A percentile compares a stretch with the other conserved stretches of the same genome.
Evolutionary conservation across 106 monocot species (phyloP).

Genomic region (Acorus calamus): DNA sequence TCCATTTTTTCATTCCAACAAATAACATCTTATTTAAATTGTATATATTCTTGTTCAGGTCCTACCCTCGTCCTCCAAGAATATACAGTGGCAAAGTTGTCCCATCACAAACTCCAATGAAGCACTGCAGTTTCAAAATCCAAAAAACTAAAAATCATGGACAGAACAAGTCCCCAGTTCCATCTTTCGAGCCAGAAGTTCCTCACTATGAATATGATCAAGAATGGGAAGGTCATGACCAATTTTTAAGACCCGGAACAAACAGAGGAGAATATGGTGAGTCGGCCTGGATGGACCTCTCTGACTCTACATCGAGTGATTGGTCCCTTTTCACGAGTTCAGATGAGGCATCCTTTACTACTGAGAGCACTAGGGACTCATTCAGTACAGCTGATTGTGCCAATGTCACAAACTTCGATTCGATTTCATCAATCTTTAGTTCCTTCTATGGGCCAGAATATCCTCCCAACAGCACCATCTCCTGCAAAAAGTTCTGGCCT

Average conservation of each 20-base stretch:
- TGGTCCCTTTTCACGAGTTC: constrained; percentile 96
- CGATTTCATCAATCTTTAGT: constrained; percentile 68
- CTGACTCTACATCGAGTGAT: constrained; percentile 77
- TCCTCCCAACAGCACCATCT: constrained; percentile 21
- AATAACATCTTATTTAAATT: no score
- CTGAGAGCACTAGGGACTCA: constrained; percentile 87
- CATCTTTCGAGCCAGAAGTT: neutral
- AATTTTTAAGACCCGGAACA: neutral
- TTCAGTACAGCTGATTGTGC: constrained; percentile 66
- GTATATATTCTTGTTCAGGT: constrained; percentile 22
- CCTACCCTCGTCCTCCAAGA: constrained; percentile 74
- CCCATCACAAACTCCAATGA: constrained; percentile 8
- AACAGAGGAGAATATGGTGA: constrained; percentile 5
- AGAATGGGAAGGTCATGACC: neutral
- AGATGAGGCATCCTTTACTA: constrained; percentile 91
- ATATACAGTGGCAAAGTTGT: constrained; percentile 19
- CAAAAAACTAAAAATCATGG: constrained; percentile 21
- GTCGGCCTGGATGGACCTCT: constrained; percentile 38
- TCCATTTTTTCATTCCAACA: no score
- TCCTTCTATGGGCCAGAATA: constrained; percentile 41
- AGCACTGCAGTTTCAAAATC: constrained; percentile 11
- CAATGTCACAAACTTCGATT: constrained; percentile 36
- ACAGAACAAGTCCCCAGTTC: neutral
- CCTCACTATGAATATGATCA: neutral
- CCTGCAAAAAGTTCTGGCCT: constrained; percentile 26